A percentile compares a stretch with the other conserved stretches of the same genome.
Evolutionary conservation across 2,329 filamentous ascomycete genomes (phyloP).

Genomic region (Seiridium cupressi): DNA sequence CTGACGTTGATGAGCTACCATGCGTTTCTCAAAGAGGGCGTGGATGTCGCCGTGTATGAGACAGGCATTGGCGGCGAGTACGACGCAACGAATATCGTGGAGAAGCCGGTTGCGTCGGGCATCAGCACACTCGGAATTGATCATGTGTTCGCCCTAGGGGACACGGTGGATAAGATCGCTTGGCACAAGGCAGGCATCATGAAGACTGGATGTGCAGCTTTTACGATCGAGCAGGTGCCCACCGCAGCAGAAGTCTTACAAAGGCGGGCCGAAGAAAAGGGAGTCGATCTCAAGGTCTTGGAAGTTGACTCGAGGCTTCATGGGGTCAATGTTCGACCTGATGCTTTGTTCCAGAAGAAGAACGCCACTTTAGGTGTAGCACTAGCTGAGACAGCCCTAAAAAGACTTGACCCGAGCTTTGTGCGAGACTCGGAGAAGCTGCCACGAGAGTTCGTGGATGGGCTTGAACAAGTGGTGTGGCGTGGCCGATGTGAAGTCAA

Average conservation of each 20-base stretch:
- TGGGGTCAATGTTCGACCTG: constrained; percentile 46
- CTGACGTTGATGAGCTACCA: constrained; percentile 68
- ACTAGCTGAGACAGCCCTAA: constrained; percentile 48
- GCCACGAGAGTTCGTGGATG: constrained; percentile 65
- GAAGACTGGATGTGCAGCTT: constrained; percentile 57
- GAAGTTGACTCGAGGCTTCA: constrained; percentile 43
- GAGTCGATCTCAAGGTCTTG: constrained; percentile 45
- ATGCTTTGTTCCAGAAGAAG: constrained; percentile 56
- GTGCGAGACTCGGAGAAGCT: constrained; percentile 32
- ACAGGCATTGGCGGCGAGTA: constrained; percentile 67
- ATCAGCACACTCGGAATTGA: constrained; percentile 69
- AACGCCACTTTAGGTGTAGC: constrained; percentile 51
- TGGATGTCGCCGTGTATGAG: constrained; percentile 65
- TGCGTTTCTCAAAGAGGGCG: constrained; percentile 60
- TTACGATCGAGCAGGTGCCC: constrained; percentile 53
- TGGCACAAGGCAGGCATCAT: constrained; percentile 76
- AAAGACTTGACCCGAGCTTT: constrained; percentile 38
- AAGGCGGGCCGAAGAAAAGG: constrained; percentile 51
- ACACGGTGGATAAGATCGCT: constrained; percentile 63
- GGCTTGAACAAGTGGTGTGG: constrained; percentile 73
- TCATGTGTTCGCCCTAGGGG: constrained; percentile 62
- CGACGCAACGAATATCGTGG: constrained; percentile 67
- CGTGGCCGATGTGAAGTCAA: constrained; percentile 74
- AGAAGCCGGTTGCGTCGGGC: constrained; percentile 54
- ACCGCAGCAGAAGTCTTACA: constrained; percentile 44